Percentiles rank a stretch among this genome's conserved stretches.
Evolutionary conservation across 2,329 filamentous ascomycete species (phyloP).

Genomic region (Fusarium vanettenii): DNA sequence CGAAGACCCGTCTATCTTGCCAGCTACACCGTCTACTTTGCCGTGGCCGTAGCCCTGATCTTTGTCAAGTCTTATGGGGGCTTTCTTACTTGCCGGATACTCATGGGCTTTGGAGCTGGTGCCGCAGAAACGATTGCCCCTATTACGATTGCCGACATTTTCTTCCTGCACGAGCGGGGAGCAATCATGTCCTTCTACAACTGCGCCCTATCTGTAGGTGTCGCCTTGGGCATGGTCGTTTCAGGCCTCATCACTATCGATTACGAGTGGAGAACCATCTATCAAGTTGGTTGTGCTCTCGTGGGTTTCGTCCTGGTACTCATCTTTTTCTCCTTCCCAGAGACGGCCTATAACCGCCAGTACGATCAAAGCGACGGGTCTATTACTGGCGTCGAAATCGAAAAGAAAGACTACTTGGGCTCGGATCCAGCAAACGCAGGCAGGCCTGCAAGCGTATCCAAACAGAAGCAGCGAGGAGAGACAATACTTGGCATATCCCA

Average conservation of each 20-base stretch:
- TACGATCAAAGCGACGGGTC: slow-evolving; percentile 14
- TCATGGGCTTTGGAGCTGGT: slow-evolving; percentile 65
- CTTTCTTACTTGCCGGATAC: slow-evolving; percentile 59
- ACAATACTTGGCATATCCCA: slow-evolving; percentile 55
- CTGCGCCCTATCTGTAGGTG: slow-evolving; percentile 55
- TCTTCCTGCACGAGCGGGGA: slow-evolving; percentile 68
- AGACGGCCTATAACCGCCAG: slow-evolving; percentile 60
- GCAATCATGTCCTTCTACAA: slow-evolving; percentile 61
- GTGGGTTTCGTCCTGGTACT: slow-evolving; percentile 60
- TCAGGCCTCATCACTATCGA: slow-evolving; percentile 62
- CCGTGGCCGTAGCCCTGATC: slow-evolving; percentile 55
- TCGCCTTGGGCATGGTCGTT: slow-evolving; percentile 56
- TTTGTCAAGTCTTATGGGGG: slow-evolving; percentile 54
- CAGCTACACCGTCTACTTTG: slow-evolving; percentile 58
- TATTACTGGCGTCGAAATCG: slow-evolving; percentile 12
- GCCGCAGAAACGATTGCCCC: slow-evolving; percentile 64
- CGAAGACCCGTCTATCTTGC: slow-evolving; percentile 56
- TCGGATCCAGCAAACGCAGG: slow-evolving; percentile 22
- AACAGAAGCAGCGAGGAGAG: slow-evolving; percentile 45
- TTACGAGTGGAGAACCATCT: slow-evolving; percentile 62
- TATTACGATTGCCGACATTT: slow-evolving; percentile 65
- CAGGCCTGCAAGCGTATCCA: neutral
- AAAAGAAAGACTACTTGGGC: slow-evolving; percentile 15
- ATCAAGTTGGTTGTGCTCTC: slow-evolving; percentile 62
- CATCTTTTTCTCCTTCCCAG: slow-evolving; percentile 65